Percentiles rank a stretch among this genome's conserved stretches.
phyloP scores from a whole-genome alignment of 139 green algal species.

The Nannochloris sp. region DNA sequence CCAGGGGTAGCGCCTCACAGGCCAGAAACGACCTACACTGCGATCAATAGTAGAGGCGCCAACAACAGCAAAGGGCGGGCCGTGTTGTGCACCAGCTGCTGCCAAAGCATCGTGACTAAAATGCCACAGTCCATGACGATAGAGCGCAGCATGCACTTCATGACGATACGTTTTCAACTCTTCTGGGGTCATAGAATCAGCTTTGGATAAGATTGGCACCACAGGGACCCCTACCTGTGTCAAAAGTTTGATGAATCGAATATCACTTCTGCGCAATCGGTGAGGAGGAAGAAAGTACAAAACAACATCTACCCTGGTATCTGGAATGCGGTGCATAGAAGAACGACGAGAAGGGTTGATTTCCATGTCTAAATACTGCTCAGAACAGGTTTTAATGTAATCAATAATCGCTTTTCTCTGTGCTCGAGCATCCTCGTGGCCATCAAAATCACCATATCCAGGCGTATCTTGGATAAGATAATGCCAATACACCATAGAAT shows the following conservation, averaged over 20 bases:
- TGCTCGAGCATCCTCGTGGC: neutral
- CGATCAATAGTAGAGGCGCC: constrained; percentile 29
- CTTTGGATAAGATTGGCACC: constrained; percentile 35
- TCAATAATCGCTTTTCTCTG: neutral
- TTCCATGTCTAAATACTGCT: constrained; percentile 3
- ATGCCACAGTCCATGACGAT: neutral
- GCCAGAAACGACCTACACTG: constrained; percentile 41
- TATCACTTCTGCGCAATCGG: constrained; percentile 17
- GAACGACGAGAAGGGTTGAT: neutral
- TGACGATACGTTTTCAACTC: constrained; percentile 31
- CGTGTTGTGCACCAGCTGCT: constrained; percentile 25
- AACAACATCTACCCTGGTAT: constrained; percentile 37
- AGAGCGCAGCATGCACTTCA: constrained; percentile 4
- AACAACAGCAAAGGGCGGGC: constrained; percentile 41
- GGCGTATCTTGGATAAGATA: constrained; percentile 2
- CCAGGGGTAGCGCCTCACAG: constrained; percentile 44
- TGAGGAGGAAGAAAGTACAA: constrained; percentile 50
- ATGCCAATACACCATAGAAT: neutral
- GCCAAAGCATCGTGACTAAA: constrained; percentile 31
- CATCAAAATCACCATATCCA: neutral
- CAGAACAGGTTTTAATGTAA: neutral
- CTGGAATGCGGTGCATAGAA: constrained; percentile 4
- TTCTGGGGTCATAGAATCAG: constrained; percentile 42
- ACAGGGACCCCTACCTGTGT: constrained; percentile 26
- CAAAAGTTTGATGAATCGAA: constrained; percentile 33